Evolutionary conservation across 2,329 filamentous ascomycete species (phyloP).

Genomic region (Diplocarpon rosae): DNA sequence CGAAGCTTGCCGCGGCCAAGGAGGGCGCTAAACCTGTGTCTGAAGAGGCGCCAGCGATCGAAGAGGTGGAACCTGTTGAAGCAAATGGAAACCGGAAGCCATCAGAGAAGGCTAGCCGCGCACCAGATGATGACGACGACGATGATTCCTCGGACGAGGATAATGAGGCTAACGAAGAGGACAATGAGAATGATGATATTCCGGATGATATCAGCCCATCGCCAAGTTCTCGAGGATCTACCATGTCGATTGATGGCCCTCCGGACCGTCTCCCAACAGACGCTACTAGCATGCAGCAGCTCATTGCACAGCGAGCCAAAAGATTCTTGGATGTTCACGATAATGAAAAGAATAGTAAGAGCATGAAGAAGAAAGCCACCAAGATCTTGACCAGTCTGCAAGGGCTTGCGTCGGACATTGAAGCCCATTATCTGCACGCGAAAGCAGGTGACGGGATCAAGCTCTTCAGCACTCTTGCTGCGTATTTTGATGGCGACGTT

Average conservation of each 20-base stretch:
- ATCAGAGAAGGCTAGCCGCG: constrained; percentile 19
- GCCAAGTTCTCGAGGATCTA: constrained; percentile 48
- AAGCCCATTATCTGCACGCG: constrained; percentile 54
- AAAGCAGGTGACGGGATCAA: constrained; percentile 44
- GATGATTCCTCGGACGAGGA: constrained; percentile 42
- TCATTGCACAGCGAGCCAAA: constrained; percentile 67
- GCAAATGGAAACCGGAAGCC: constrained; percentile 24
- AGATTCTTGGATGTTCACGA: constrained; percentile 79
- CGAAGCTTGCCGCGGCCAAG: constrained; percentile 53
- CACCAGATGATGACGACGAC: constrained; percentile 33
- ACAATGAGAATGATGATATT: constrained; percentile 40
- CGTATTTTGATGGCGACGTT: constrained; percentile 80
- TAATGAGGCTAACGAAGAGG: constrained; percentile 40
- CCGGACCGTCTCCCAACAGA: constrained; percentile 38
- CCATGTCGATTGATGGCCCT: constrained; percentile 50
- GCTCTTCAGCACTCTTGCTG: constrained; percentile 66
- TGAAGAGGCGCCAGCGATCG: constrained; percentile 11
- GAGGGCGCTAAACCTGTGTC: constrained; percentile 14
- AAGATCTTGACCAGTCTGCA: constrained; percentile 66
- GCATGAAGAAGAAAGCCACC: constrained; percentile 67
- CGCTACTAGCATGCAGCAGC: constrained; percentile 50
- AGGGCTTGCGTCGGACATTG: constrained; percentile 59
- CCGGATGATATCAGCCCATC: constrained; percentile 33
- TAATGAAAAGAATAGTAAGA: constrained; percentile 56
- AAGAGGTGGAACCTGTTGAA: constrained; percentile 25